Percentiles rank a stretch among this genome's conserved stretches.
Evolutionary conservation across 163 green algal species (phyloP).

Genomic region (Smithsoniella earleae): DNA sequence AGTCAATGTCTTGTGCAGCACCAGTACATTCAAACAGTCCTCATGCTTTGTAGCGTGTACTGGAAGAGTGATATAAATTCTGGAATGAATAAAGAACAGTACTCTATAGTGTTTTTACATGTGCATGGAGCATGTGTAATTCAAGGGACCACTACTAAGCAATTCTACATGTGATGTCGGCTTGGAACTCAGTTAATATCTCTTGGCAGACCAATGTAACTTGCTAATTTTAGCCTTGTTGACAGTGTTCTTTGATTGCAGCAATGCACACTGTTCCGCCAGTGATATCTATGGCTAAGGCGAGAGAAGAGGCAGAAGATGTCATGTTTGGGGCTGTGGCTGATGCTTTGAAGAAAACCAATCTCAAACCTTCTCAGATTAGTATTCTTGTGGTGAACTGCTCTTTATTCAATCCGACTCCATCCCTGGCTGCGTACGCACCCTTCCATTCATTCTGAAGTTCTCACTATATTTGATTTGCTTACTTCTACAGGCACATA

Average conservation of each 20-base stretch:
- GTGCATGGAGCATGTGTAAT: neutral
- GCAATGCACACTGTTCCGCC: slow-evolving; percentile 45
- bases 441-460: neutral
- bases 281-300: slow-evolving; percentile 55
- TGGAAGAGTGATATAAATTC: too few relatives aligned
- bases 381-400: slow-evolving; percentile 94
- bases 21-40: too few relatives aligned
- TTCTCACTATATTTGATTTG: too few relatives aligned
- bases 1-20: too few relatives aligned
- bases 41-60: too few relatives aligned
- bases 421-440: slow-evolving; percentile 58
- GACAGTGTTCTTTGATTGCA: slow-evolving; percentile 34
- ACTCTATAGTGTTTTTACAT: too few relatives aligned
- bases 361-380: slow-evolving; percentile 55
- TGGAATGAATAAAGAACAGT: too few relatives aligned
- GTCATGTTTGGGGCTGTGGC: slow-evolving; percentile 57
- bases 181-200: too few relatives aligned
- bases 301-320: slow-evolving; percentile 65
- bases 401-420: slow-evolving; percentile 92
- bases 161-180: too few relatives aligned
- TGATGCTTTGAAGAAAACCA: slow-evolving; percentile 40
- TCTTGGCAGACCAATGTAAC: too few relatives aligned
- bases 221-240: too few relatives aligned
- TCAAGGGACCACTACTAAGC: neutral
- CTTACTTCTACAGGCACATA: too few relatives aligned